A percentile compares a stretch with the other conserved stretches of the same genome.
phyloP scores from a whole-genome alignment of 2,329 filamentous ascomycete species.

The Microdochium paspali region DNA sequence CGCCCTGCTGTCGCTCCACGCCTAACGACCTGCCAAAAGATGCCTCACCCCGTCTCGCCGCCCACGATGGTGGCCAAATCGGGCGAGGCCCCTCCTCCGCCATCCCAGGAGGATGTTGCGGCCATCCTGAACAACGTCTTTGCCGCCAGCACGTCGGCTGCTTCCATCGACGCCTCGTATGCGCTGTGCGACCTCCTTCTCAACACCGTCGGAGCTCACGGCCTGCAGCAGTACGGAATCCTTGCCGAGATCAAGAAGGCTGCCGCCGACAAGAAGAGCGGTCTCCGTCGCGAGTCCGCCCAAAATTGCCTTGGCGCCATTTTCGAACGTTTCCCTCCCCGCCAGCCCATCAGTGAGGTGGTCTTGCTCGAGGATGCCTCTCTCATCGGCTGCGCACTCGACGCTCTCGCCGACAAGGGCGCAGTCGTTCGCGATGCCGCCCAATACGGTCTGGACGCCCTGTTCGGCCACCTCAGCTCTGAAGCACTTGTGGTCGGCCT shows the following conservation, averaged over 20 bases:
- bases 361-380: constrained; percentile 71
- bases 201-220: constrained; percentile 42
- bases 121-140: constrained; percentile 60
- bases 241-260: constrained; percentile 57
- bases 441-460: constrained; percentile 84
- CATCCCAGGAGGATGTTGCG: constrained; percentile 56
- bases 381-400: constrained; percentile 64
- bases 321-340: constrained; percentile 77
- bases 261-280: constrained; percentile 88
- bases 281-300: constrained; percentile 73
- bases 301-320: constrained; percentile 93
- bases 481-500: constrained; percentile 80
- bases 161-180: constrained; percentile 57
- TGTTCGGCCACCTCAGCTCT: constrained; percentile 69
- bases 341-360: constrained; percentile 70
- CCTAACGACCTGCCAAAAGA: background rate
- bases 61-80: constrained; percentile 36
- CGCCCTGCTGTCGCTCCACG: background rate
- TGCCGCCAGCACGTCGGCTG: constrained; percentile 56
- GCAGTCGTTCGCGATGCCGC: constrained; percentile 82
- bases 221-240: constrained; percentile 44
- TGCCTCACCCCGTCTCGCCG: constrained; percentile 20
- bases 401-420: constrained; percentile 84
- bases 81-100: constrained; percentile 39
- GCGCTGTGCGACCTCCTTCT: constrained; percentile 50